phyloP scores from a whole-genome alignment of 768 basidiomycete genomes.

The Fistulinella prunicolor region DNA sequence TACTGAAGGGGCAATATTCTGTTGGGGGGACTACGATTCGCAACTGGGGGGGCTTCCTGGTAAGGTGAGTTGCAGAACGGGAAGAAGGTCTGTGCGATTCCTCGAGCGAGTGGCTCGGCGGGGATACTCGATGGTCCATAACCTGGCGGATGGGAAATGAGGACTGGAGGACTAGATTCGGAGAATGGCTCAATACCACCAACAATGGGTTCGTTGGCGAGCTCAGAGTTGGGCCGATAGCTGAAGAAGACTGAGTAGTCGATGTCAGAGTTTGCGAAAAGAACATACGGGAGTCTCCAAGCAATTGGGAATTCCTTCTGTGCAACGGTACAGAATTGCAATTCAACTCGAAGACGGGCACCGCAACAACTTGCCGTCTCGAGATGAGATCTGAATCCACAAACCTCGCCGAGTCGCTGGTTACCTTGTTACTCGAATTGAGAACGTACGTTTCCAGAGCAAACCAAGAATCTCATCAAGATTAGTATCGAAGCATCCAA shows the following conservation, averaged over 20 bases:
- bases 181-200: not conserved
- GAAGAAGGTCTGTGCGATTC: constrained; percentile 5
- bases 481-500: constrained; percentile 25
- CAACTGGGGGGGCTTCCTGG: constrained; percentile 20
- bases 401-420: constrained; percentile 12
- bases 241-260: not conserved
- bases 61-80: constrained; percentile 10
- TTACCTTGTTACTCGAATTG: constrained; percentile 18
- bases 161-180: not conserved
- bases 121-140: constrained; percentile 14
- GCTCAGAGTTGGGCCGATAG: not conserved
- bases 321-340: constrained; percentile 18
- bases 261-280: not conserved
- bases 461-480: constrained; percentile 15
- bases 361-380: not conserved
- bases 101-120: constrained; percentile 12
- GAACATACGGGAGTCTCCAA: constrained; percentile 23
- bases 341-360: constrained; percentile 7
- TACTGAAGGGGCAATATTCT: constrained; percentile 34
- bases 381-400: constrained; percentile 3
- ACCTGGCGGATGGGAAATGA: constrained; percentile 3
- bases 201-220: too few relatives aligned
- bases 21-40: constrained; percentile 33
- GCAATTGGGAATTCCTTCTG: constrained; percentile 21
- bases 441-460: constrained; percentile 12